Conservation (phyloP, 148 eudicot species). For the Vaccinium corymbosum region DNA sequence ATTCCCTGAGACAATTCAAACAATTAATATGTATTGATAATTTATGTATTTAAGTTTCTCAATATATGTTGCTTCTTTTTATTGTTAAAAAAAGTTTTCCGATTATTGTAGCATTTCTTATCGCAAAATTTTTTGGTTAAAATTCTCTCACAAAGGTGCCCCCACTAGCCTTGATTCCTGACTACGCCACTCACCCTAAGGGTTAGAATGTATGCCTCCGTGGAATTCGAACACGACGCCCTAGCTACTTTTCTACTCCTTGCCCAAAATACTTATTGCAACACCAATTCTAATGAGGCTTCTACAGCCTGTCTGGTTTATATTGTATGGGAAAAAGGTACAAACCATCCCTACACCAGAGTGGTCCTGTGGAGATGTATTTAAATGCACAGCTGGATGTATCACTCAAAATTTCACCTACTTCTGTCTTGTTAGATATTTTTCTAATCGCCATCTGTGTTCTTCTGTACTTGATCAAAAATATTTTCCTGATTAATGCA, state of each 20-base stretch:
- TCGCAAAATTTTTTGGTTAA: too few relatives aligned
- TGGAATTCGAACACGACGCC: not conserved
- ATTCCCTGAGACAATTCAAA: too few relatives aligned
- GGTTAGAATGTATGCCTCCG: too few relatives aligned
- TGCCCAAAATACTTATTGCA: not conserved
- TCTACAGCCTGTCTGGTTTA: constrained; percentile 19
- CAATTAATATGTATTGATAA: too few relatives aligned
- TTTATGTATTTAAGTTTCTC: too few relatives aligned
- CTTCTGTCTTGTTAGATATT: not conserved
- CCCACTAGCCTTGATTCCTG: too few relatives aligned
- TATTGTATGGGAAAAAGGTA: not conserved
- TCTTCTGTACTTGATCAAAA: not conserved
- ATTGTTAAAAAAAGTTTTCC: too few relatives aligned
- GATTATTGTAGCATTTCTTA: too few relatives aligned
- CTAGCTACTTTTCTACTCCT: not conserved
- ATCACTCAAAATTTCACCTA: not conserved
- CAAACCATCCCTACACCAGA: not conserved
- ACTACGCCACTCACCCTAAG: too few relatives aligned
- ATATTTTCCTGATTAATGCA: not conserved
- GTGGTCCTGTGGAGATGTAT: not conserved
- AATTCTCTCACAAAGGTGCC: too few relatives aligned
- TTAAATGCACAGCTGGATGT: not conserved
- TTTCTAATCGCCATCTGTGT: not conserved
- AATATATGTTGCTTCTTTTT: too few relatives aligned
- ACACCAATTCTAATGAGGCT: constrained; percentile 8